Evolutionary conservation across 2,329 filamentous ascomycete genomes (phyloP).

Genomic region (Cytospora paraplurivora): DNA sequence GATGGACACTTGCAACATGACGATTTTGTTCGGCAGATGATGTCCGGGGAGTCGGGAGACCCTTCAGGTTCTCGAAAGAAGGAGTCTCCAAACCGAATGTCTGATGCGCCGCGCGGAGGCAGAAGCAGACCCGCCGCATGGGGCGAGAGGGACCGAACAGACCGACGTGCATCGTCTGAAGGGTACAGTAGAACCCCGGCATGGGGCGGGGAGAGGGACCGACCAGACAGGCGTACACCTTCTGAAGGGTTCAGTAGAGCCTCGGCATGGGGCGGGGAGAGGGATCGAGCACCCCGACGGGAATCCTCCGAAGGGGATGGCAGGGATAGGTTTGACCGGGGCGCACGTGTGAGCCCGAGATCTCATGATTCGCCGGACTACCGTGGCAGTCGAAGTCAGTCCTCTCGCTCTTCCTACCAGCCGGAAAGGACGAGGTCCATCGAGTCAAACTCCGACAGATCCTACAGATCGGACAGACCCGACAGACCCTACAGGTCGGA

Average conservation of each 20-base stretch:
- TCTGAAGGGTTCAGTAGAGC: background rate
- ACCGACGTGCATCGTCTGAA: background rate
- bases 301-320: background rate
- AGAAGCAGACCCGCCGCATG: background rate
- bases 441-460: background rate
- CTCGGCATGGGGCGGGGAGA: background rate
- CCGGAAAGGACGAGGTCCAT: background rate
- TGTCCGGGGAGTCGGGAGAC: background rate
- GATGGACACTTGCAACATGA: slow-evolving; percentile 27
- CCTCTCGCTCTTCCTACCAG: background rate
- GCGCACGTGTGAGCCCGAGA: background rate
- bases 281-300: background rate
- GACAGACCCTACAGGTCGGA: background rate
- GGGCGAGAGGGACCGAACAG: background rate
- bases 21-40: slow-evolving; percentile 25
- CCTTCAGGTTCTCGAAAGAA: background rate
- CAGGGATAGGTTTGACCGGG: background rate
- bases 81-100: background rate
- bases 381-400: background rate
- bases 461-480: background rate
- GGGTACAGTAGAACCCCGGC: background rate
- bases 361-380: background rate
- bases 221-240: background rate
- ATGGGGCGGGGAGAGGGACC: background rate
- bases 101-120: background rate